phyloP scores from a whole-genome alignment of 78 protist genomes.

The Guillardia theta region DNA sequence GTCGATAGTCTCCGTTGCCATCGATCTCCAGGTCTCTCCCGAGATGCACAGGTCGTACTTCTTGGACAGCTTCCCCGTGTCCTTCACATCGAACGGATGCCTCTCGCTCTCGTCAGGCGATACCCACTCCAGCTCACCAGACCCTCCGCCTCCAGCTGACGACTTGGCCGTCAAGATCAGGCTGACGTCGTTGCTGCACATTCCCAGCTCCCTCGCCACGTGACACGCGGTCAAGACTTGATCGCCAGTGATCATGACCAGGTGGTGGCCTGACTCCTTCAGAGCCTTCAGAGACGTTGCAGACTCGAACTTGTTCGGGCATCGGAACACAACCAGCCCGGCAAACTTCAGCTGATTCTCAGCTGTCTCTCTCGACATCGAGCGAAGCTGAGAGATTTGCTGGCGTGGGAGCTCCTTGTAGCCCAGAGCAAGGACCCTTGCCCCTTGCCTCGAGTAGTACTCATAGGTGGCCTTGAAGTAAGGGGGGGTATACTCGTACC shows the following conservation, averaged over 20 bases:
- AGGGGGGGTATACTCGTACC: neutral
- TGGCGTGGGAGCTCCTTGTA: neutral
- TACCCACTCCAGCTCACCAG: neutral
- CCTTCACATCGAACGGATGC: too few relatives aligned
- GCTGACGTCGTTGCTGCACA: neutral
- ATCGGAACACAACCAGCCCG: slow-evolving; percentile 86
- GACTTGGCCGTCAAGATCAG: neutral
- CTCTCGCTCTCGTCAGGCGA: neutral
- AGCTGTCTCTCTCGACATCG: slow-evolving; percentile 56
- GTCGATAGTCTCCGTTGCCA: neutral
- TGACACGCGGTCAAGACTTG: slow-evolving; percentile 87
- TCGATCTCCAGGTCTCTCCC: neutral
- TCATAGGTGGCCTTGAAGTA: slow-evolving; percentile 13
- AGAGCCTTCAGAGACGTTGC: neutral
- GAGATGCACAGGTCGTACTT: slow-evolving; percentile 50
- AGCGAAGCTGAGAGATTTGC: slow-evolving; percentile 22
- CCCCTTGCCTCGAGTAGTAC: slow-evolving; percentile 45
- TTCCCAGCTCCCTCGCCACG: slow-evolving; percentile 59
- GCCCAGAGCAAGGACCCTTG: slow-evolving; percentile 62
- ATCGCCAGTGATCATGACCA: slow-evolving; percentile 98
- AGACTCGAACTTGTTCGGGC: slow-evolving; percentile 56
- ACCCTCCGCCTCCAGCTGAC: too few relatives aligned
- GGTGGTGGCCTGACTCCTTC: neutral
- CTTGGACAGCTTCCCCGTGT: neutral
- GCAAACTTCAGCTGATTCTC: slow-evolving; percentile 84